Percentiles rank a stretch among this genome's conserved stretches.
phyloP scores from a whole-genome alignment of 2,329 filamentous ascomycete species.

The Seiridium cupressi region DNA sequence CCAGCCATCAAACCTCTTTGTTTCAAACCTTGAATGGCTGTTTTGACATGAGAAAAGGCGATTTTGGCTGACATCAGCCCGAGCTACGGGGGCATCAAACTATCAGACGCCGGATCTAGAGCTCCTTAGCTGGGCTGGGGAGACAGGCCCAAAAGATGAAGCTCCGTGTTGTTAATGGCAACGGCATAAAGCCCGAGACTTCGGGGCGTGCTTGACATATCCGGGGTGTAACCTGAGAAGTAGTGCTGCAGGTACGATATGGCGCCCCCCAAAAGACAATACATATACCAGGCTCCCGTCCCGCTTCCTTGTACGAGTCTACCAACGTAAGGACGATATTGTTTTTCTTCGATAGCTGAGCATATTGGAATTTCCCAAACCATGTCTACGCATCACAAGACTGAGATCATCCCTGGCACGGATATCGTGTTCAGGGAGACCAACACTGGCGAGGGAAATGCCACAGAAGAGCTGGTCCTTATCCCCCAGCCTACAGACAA shows the following conservation, averaged over 20 bases:
- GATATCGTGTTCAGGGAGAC: slow-evolving; percentile 9
- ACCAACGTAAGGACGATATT: too few relatives aligned
- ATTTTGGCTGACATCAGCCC: not conserved
- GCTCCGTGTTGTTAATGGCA: too few relatives aligned
- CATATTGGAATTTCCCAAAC: not conserved
- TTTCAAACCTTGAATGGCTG: not conserved
- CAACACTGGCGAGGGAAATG: not conserved
- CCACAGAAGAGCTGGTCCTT: slow-evolving; percentile 16
- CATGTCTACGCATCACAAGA: slow-evolving; percentile 5
- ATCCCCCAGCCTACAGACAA: slow-evolving; percentile 21
- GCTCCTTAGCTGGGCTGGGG: too few relatives aligned
- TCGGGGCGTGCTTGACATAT: too few relatives aligned
- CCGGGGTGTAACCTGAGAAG: too few relatives aligned
- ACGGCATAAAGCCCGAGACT: too few relatives aligned
- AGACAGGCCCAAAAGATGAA: too few relatives aligned
- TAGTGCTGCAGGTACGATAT: too few relatives aligned
- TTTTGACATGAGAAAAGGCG: not conserved
- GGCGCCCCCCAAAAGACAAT: too few relatives aligned
- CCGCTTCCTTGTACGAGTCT: too few relatives aligned
- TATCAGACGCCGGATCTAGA: too few relatives aligned
- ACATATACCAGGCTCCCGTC: too few relatives aligned
- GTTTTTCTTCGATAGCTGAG: not conserved
- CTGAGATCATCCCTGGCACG: slow-evolving; percentile 11
- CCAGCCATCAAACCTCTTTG: not conserved
- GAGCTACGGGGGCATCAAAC: not conserved